Base-by-base conservation (phyloP, 768 basidiomycete species). In the Pisolithus marmoratus region DNA sequence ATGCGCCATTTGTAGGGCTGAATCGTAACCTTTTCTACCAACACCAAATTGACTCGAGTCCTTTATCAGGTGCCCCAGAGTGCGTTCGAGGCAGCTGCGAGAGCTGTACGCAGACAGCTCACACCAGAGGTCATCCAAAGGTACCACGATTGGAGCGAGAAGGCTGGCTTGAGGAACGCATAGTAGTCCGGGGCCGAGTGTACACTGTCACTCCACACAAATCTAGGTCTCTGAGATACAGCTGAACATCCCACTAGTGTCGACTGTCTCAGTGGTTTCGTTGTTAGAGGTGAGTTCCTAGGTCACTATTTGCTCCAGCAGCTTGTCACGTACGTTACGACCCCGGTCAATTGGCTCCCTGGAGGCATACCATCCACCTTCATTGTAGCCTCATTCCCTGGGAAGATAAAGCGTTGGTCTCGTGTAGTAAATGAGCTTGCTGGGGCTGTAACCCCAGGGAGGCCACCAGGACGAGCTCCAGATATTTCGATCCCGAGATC, bases 81-180 rank as follows among this genome's bases (percentile, higher is more conserved):
- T 8, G 86, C 90, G 31, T 88, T 98, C 57, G 62, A 87, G 8
- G 66, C 72, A n/a, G 90, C 90, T 2, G 88, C 94, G 4, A 74
- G 68, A 51, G 74, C 77, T 0, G 81, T 89, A 48, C 81, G 90
- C 61, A 78, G 79, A 53, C 85, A 95, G 57, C 94, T 97, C 57
- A 98, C 95, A 0, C 83, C 86, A 4, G 79, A 80, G 15, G 82
- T 95, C 59, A 69, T 95, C 42, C 67, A 70, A 42, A 84, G 77
- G 56, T 97, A 87, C 60, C 77, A 80, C 34, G 71, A 71, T 38
- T 99, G 95, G 95, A 66, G 79, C 43, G 74, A 60, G 26, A 62
- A 37, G 44, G 60, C 57, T 46, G 67, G 68, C n/a, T 38, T 60
- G 43, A 56, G 52, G 37, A 52, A 43, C n/a, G 48, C 20, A n/a